phyloP scores from a whole-genome alignment of 179 eudicot genomes.

The Patellifolia procumbens region DNA sequence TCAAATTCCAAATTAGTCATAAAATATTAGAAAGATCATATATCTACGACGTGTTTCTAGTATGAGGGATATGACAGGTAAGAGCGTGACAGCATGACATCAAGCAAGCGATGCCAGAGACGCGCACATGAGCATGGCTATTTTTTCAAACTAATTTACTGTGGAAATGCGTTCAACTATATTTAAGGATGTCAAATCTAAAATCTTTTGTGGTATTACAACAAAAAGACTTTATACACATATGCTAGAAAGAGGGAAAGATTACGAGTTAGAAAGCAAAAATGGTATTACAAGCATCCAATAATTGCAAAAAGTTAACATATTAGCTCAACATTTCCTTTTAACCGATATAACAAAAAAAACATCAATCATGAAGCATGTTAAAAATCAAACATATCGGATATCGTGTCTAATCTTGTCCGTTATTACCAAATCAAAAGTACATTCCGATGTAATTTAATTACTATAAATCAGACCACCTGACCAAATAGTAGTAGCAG shows the following conservation, averaged over 20 bases:
- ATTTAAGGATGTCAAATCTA: conserved; percentile 7
- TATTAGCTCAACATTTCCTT: not conserved
- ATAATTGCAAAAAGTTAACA: not conserved
- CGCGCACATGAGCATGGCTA: no score
- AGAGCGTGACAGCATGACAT: no score
- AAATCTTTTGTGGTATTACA: not conserved
- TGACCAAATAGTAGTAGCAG: not conserved
- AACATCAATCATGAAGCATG: conserved; percentile 5
- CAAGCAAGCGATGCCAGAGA: no score
- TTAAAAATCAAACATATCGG: not conserved
- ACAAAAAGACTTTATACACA: not conserved
- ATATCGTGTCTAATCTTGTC: no score
- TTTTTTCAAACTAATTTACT: not conserved
- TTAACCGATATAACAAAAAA: not conserved
- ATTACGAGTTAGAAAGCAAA: no score
- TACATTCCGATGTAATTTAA: no score
- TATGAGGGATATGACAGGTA: not conserved
- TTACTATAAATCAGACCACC: conserved; percentile 1
- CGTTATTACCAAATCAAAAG: no score
- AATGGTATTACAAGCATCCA: not conserved
- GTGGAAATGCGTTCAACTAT: not conserved
- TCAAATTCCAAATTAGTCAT: not conserved
- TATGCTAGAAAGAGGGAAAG: no score
- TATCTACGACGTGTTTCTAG: not conserved
- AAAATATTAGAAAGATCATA: not conserved